Evolutionary conservation across 441 rosid species (phyloP).

Genomic region (Manihot esculenta): DNA sequence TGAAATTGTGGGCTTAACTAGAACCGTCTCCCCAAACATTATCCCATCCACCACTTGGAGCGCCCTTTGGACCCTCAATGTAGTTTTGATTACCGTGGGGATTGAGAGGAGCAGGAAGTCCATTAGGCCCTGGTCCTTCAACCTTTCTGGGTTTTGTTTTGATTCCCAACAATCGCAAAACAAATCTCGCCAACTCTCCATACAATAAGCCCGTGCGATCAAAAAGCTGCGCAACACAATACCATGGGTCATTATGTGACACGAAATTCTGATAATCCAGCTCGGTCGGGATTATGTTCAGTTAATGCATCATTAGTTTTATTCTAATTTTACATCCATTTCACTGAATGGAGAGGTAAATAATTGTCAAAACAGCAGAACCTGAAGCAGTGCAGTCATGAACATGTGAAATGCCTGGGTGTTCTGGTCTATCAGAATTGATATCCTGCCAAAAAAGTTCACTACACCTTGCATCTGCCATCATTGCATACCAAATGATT

Average conservation of each 20-base stretch:
- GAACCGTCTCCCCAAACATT: slow-evolving; percentile 66
- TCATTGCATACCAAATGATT: background rate
- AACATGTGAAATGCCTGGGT: slow-evolving; percentile 97
- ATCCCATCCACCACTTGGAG: slow-evolving; percentile 76
- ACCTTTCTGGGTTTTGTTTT: slow-evolving; percentile 63
- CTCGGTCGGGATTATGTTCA: background rate
- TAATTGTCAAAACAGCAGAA: slow-evolving; percentile 18
- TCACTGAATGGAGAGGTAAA: background rate
- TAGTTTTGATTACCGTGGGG: slow-evolving; percentile 58
- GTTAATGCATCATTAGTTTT: background rate
- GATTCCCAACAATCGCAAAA: slow-evolving; percentile 75
- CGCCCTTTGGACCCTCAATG: slow-evolving; percentile 81
- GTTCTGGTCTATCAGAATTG: slow-evolving; percentile 91
- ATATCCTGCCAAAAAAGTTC: slow-evolving; percentile 81
- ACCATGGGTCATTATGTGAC: background rate
- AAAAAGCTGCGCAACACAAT: slow-evolving; percentile 59
- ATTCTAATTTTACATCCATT: background rate
- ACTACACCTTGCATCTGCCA: slow-evolving; percentile 96
- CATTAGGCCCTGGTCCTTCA: slow-evolving; percentile 63
- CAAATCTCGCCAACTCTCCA: slow-evolving; percentile 96
- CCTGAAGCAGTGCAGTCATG: slow-evolving; percentile 98
- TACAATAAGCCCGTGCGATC: slow-evolving; percentile 83
- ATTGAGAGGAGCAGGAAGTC: slow-evolving; percentile 56
- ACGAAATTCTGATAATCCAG: background rate
- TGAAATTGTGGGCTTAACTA: slow-evolving; percentile 29